Evolutionary conservation across 306 rosid genomes (phyloP).

Genomic region (Medicago arabica): DNA sequence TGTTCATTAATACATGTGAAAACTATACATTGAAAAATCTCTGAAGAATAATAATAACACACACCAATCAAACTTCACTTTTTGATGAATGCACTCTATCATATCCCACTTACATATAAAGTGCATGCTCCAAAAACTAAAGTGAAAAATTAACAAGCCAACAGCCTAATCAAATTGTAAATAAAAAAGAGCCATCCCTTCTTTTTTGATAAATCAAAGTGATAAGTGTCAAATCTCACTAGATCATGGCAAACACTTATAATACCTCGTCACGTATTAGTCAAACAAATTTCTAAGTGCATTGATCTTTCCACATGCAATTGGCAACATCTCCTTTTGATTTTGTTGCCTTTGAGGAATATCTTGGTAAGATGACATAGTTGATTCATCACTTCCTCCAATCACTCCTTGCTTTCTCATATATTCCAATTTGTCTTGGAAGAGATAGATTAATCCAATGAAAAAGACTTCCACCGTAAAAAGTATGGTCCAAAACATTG

Average conservation of each 20-base stretch:
- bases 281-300: constrained; percentile 93
- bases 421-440: constrained; percentile 86
- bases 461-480: constrained; percentile 76
- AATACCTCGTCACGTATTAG: constrained; percentile 19
- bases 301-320: constrained; percentile 72
- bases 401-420: constrained; percentile 76
- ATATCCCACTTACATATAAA: constrained; percentile 38
- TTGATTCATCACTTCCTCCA: constrained; percentile 50
- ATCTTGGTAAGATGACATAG: constrained; percentile 47
- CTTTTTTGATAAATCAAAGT: not conserved
- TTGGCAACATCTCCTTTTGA: constrained; percentile 61
- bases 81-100: constrained; percentile 69
- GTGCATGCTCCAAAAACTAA: constrained; percentile 66
- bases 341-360: constrained; percentile 50
- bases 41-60: not conserved
- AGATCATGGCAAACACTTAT: not conserved
- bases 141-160: constrained; percentile 46
- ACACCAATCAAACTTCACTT: constrained; percentile 43
- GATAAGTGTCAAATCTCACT: not conserved
- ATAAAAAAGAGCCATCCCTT: not conserved
- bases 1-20: constrained; percentile 44
- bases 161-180: constrained; percentile 15
- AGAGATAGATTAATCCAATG: constrained; percentile 71
- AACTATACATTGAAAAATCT: constrained; percentile 29
- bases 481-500: constrained; percentile 76